Base-by-base conservation (phyloP, 192 early-diverging fungal species). In the Coemansia sp. region DNA sequence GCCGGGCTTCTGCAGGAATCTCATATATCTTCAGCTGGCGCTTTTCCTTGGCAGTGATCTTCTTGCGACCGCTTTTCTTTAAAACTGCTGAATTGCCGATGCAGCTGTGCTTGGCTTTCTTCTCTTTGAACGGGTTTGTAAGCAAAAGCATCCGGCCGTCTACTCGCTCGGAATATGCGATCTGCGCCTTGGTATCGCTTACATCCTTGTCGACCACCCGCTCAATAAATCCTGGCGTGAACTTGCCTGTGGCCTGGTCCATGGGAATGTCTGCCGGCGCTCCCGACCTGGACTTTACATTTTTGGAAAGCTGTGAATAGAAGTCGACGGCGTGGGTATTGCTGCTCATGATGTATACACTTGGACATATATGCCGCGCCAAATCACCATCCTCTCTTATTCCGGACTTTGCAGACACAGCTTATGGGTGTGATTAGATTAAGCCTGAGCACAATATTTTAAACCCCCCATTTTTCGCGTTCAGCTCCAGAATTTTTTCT, bases 11-110 rank as follows among this genome's bases (percentile, higher is more conserved):
- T 6, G 76, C 46, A 11, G 89, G 86, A 31, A 92, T 81, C 5
- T 87, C 83, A 53, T 88, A 86, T 3, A 89, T 63, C 6, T 78
- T 74, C 12, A 84, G 23, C 21, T 59, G 55, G n/a, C 81, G 80
- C 41, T 85, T 62, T 77, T 88, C 75, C 11, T 61, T 66, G 12
- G 85, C 76, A 14, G 83, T 86, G 45, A 94, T 70, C 2, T 56
- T 44, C 38, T 86, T 90, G 12, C 76, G 64, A 56, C 79, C 39
- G 65, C 51, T 23, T 30, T 28, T 28, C 40, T 49, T 45, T 0
- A 6, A 39, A 37, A 49, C 14, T 8, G 52, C 52, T n/a, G 34
- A 11, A 3, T 65, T 26, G n/a, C 57, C 62, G 12, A 53, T 38
- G 49, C 47, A 40, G 30, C 31, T 32, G 15, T 12, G 42, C 26